phyloP scores from a whole-genome alignment of 371 early-diverging fungal genomes.

The Mortierella sp. region DNA sequence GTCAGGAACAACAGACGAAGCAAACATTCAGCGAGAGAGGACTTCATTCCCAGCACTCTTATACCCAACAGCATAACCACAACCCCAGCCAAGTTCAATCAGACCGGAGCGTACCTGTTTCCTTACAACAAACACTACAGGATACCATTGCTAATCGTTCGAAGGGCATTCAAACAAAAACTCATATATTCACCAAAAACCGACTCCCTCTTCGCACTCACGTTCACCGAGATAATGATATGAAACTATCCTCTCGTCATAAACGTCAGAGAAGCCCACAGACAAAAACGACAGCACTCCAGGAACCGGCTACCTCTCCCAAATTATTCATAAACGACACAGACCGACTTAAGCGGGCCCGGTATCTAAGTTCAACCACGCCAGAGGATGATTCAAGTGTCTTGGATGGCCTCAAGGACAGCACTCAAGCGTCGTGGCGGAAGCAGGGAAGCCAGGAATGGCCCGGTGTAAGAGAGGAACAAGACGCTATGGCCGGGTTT shows the following conservation, averaged over 20 bases:
- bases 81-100: constrained; percentile 4
- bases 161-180: background rate
- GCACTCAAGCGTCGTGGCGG: background rate
- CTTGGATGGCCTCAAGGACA: background rate
- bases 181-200: background rate
- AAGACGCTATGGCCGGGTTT: constrained; percentile 6
- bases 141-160: constrained; percentile 12
- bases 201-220: constrained; percentile 20
- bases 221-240: constrained; percentile 10
- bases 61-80: constrained; percentile 16
- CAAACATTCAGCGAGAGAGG: background rate
- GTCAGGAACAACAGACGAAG: constrained; percentile 3
- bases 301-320: constrained; percentile 14
- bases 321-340: constrained; percentile 4
- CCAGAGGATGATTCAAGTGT: background rate
- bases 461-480: too few species aligned
- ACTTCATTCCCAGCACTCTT: constrained; percentile 8
- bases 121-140: background rate
- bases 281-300: constrained; percentile 13
- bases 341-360: constrained; percentile 36
- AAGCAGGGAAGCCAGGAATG: too few species aligned
- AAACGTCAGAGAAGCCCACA: constrained; percentile 49
- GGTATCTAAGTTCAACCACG: constrained; percentile 8
- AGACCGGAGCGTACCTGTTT: too few species aligned
- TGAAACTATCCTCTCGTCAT: constrained; percentile 12